phyloP scores from a whole-genome alignment of 176 grass and related monocot species.

The Tillandsia leiboldiana region DNA sequence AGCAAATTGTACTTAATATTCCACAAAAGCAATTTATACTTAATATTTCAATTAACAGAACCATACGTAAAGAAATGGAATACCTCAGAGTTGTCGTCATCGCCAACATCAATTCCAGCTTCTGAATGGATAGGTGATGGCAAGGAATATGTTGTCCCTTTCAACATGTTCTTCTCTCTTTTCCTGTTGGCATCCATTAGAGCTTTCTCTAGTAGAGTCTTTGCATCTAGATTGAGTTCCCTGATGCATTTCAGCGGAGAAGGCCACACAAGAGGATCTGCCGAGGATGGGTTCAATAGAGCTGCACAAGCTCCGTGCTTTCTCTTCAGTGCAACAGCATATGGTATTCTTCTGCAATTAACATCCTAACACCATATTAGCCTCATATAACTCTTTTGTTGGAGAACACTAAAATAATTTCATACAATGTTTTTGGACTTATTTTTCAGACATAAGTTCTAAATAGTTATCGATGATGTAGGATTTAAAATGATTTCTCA shows the following conservation, averaged over 20 bases:
- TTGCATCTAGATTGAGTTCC: conserved; percentile 68
- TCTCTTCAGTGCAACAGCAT: conserved; percentile 72
- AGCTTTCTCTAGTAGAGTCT: conserved; percentile 57
- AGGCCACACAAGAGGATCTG: conserved; percentile 88
- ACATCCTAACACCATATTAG: background rate
- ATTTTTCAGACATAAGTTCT: background rate
- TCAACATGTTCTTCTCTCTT: conserved; percentile 80
- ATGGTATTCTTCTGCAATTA: conserved; percentile 64
- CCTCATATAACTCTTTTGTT: background rate
- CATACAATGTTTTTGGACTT: background rate
- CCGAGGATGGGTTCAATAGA: conserved; percentile 55
- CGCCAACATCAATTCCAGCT: conserved; percentile 22
- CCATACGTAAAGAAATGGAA: background rate
- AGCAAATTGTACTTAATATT: too few relatives aligned
- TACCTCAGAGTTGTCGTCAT: conserved; percentile 49
- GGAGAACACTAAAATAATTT: background rate
- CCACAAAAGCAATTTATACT: too few relatives aligned
- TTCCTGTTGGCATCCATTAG: conserved; percentile 79
- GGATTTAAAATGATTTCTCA: too few relatives aligned
- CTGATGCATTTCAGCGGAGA: conserved; percentile 91
- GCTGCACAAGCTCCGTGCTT: conserved; percentile 66
- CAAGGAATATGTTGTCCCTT: conserved; percentile 38
- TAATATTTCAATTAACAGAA: background rate
- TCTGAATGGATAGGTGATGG: conserved; percentile 36
- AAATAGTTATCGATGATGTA: too few relatives aligned